These are phyloP conservation scores for Leptographium radiaticola DNA, from an alignment of 2,329 filamentous ascomycete genomes.

Conservation along the genomic window DNA sequence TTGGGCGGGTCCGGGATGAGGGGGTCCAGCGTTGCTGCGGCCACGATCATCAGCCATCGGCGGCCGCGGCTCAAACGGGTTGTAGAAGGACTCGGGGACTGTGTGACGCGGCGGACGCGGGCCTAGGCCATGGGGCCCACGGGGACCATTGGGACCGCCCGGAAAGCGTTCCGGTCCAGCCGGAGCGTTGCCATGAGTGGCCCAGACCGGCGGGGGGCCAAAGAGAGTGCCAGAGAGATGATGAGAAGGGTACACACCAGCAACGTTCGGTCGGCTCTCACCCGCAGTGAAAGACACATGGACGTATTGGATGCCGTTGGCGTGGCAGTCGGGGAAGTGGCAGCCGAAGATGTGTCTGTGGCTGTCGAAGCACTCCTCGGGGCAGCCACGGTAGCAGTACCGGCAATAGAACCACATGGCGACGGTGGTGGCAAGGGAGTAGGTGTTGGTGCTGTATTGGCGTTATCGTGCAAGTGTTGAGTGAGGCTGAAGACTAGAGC, in stretches of 20 bases:
- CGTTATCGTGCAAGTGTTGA: no score
- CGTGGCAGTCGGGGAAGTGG: background rate
- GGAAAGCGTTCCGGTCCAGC: background rate
- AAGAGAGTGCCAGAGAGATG: no score
- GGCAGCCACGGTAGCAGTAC: background rate
- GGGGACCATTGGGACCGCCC: background rate
- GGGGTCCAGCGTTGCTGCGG: background rate
- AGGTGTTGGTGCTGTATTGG: no score
- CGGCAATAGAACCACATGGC: no score
- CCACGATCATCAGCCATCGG: no score
- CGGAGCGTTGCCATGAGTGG: no score
- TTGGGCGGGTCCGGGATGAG: background rate
- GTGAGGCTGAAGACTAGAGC: no score
- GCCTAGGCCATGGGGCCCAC: background rate
- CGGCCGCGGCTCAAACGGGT: no score
- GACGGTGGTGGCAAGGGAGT: no score
- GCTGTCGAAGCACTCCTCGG: background rate
- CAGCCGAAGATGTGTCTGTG: background rate
- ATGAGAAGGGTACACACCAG: no score
- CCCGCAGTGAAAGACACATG: background rate
- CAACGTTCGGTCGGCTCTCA: no score
- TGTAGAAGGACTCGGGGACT: background rate
- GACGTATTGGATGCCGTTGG: background rate
- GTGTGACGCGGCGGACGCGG: background rate
- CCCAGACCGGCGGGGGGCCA: no score